A percentile compares a stretch with the other conserved stretches of the same genome.
These are phyloP conservation scores for Botrytis medusae DNA, from an alignment of 2,329 filamentous ascomycete genomes.

Conservation along the genomic window DNA sequence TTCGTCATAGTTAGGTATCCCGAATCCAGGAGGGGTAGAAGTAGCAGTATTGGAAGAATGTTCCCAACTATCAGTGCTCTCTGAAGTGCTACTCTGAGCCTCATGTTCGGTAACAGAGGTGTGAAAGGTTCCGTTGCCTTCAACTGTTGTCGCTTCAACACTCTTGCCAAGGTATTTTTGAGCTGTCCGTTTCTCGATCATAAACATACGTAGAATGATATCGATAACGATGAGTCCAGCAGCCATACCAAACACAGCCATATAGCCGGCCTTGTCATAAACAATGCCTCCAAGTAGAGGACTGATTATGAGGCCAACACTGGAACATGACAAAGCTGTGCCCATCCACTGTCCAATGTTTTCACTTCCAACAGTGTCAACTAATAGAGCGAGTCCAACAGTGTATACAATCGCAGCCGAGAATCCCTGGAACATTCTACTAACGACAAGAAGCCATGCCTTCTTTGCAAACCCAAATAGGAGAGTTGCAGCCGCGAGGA, in stretches of 20 bases:
- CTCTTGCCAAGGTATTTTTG: slow-evolving; percentile 45
- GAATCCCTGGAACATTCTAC: slow-evolving; percentile 22
- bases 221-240: slow-evolving; percentile 56
- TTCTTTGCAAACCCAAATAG: slow-evolving; percentile 58
- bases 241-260: slow-evolving; percentile 56
- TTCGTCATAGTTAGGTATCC: slow-evolving; percentile 14
- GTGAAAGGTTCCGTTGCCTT: neutral
- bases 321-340: slow-evolving; percentile 58
- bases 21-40: slow-evolving; percentile 11
- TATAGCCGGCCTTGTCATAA: slow-evolving; percentile 50
- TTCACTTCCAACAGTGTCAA: slow-evolving; percentile 64
- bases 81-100: neutral
- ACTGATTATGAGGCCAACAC: slow-evolving; percentile 54
- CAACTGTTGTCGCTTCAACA: neutral
- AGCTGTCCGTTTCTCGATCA: slow-evolving; percentile 58
- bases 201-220: slow-evolving; percentile 51
- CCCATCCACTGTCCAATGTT: slow-evolving; percentile 61
- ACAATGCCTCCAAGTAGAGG: slow-evolving; percentile 41
- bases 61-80: neutral
- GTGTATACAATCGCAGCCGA: slow-evolving; percentile 72
- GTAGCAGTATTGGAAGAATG: neutral
- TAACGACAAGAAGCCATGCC: slow-evolving; percentile 16
- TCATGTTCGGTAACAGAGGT: neutral
- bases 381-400: slow-evolving; percentile 66
- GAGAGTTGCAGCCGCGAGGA: slow-evolving; percentile 47